These are phyloP conservation scores for Erucastrum elatum DNA, from an alignment of 345 rosid genomes.

Conservation along the genomic window DNA sequence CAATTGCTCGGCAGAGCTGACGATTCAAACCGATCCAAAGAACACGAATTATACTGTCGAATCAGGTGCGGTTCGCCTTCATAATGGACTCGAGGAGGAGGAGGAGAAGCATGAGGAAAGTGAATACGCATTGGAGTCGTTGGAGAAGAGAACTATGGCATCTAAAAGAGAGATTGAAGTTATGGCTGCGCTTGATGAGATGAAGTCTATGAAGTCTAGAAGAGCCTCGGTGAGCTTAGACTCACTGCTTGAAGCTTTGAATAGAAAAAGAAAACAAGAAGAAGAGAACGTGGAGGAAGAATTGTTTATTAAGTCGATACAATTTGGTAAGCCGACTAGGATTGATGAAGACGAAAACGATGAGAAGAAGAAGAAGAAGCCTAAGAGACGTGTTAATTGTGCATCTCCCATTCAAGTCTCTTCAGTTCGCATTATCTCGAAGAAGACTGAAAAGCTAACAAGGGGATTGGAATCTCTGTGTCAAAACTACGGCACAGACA, in stretches of 20 bases:
- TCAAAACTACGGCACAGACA: constrained; percentile 46
- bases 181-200: constrained; percentile 72
- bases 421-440: constrained; percentile 41
- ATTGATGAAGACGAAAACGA: constrained; percentile 44
- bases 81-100: constrained; percentile 43
- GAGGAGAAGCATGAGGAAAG: constrained; percentile 46
- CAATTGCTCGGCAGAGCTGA: constrained; percentile 63
- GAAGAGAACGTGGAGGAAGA: constrained; percentile 46
- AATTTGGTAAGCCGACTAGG: constrained; percentile 43
- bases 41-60: constrained; percentile 67
- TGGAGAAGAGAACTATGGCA: constrained; percentile 68
- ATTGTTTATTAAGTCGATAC: constrained; percentile 49
- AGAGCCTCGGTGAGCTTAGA: constrained; percentile 76
- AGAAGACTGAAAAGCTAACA: constrained; percentile 41
- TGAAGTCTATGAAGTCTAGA: constrained; percentile 56
- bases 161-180: constrained; percentile 84
- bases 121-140: constrained; percentile 65
- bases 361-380: constrained; percentile 37
- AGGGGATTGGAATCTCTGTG: constrained; percentile 50
- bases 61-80: constrained; percentile 55
- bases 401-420: constrained; percentile 21
- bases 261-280: constrained; percentile 50
- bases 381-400: constrained; percentile 20
- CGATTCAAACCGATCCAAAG: constrained; percentile 73
- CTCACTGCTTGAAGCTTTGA: constrained; percentile 77